A percentile compares a stretch with the other conserved stretches of the same genome.
phyloP scores from a whole-genome alignment of 768 basidiomycete genomes.

The Rhizopogon salebrosus region DNA sequence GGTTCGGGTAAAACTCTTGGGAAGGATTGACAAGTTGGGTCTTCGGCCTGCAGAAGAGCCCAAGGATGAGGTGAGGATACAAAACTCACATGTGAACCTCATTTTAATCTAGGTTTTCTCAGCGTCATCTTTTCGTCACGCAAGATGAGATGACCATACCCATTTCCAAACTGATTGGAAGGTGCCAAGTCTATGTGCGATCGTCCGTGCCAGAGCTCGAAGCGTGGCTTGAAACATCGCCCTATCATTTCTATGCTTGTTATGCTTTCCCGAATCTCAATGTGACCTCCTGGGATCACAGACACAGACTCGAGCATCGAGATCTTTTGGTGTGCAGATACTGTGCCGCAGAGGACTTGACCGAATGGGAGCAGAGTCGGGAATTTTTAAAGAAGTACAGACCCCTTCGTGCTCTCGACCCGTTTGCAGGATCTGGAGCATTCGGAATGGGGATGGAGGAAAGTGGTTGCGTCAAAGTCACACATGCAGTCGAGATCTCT shows the following conservation, averaged over 20 bases:
- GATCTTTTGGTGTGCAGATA: conserved; percentile 41
- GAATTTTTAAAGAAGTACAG: conserved; percentile 24
- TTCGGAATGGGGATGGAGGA: conserved; percentile 57
- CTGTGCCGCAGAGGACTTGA: conserved; percentile 33
- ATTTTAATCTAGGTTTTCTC: conserved; percentile 1
- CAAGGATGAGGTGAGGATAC: conserved; percentile 51
- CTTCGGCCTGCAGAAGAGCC: conserved; percentile 34
- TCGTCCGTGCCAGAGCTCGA: conserved; percentile 28
- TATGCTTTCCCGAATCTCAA: conserved; percentile 43
- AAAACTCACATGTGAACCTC: not conserved
- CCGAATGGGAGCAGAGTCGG: conserved; percentile 26
- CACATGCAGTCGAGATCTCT: conserved; percentile 67
- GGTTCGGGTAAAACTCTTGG: conserved; percentile 40
- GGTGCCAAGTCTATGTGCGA: conserved; percentile 43
- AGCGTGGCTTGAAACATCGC: conserved; percentile 47
- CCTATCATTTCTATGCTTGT: conserved; percentile 53
- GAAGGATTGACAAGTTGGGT: conserved; percentile 37
- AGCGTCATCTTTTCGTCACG: conserved; percentile 64
- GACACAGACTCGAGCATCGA: conserved; percentile 22
- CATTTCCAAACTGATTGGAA: conserved; percentile 37
- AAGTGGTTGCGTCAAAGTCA: conserved; percentile 50
- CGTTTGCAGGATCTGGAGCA: conserved; percentile 48
- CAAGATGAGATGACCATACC: conserved; percentile 33
- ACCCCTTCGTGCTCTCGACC: conserved; percentile 33
- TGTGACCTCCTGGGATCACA: conserved; percentile 34